These are phyloP conservation scores for Trypanosoma brucei DNA, from an alignment of 208 protist genomes.

Conservation along the genomic window DNA sequence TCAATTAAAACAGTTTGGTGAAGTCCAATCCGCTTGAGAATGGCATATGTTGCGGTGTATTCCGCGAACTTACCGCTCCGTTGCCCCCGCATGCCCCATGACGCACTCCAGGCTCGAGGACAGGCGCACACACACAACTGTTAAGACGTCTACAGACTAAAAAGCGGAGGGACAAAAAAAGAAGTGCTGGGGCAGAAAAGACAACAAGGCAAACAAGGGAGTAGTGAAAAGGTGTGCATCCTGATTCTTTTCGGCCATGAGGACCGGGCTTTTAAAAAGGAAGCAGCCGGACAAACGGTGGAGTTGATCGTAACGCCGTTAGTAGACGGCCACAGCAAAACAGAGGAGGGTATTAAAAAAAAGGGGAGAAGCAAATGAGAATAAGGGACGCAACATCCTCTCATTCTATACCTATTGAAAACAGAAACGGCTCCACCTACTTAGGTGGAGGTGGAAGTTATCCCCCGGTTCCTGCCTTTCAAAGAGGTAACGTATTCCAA, in stretches of 20 bases:
- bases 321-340: neutral
- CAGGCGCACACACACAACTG: neutral
- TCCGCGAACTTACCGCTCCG: constrained; percentile 77
- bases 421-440: neutral
- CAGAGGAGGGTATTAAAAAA: neutral
- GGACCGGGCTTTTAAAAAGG: neutral
- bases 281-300: too few relatives aligned
- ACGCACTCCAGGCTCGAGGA: neutral
- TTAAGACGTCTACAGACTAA: neutral
- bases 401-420: too few relatives aligned
- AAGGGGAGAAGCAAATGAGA: neutral
- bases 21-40: constrained; percentile 69
- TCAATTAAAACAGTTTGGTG: constrained; percentile 81
- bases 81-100: constrained; percentile 29
- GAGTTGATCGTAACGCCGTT: too few relatives aligned
- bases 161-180: neutral
- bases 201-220: neutral
- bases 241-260: neutral
- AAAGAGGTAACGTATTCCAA: constrained; percentile 39
- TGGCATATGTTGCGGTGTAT: constrained; percentile 83
- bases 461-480: constrained; percentile 23
- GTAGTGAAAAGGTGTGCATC: neutral
- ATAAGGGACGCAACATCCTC: too few relatives aligned
- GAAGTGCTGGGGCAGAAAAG: neutral
- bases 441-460: neutral